Evolutionary conservation across 1,284 basidiomycete species (phyloP).

Genomic region (Cryptococcus wingfieldii): DNA sequence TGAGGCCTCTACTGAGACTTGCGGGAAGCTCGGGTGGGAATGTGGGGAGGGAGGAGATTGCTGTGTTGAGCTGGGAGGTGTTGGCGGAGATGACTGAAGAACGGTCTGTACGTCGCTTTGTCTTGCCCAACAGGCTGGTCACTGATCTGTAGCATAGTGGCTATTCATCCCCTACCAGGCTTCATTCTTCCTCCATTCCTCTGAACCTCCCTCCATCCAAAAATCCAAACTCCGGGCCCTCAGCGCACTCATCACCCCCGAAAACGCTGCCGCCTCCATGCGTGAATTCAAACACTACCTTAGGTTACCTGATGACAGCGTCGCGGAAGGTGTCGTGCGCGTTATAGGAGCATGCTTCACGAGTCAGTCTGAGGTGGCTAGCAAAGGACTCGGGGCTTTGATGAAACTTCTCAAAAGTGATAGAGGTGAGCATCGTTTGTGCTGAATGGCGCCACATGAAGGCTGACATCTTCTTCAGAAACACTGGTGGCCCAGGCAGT

Average conservation of each 20-base stretch:
- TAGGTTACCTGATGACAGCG: constrained; percentile 63
- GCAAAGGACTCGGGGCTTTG: constrained; percentile 67
- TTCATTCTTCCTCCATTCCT: constrained; percentile 64
- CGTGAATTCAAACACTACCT: constrained; percentile 80
- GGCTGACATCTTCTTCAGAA: constrained; percentile 50
- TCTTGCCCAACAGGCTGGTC: background rate
- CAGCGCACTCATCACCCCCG: constrained; percentile 58
- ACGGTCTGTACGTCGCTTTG: constrained; percentile 57
- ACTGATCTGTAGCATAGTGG: constrained; percentile 48
- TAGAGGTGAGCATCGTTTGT: constrained; percentile 56
- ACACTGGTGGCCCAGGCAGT: constrained; percentile 70
- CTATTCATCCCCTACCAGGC: constrained; percentile 60
- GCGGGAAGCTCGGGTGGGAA: constrained; percentile 29
- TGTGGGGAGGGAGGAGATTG: constrained; percentile 58
- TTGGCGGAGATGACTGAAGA: constrained; percentile 61
- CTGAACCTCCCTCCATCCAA: constrained; percentile 64
- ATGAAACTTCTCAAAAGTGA: constrained; percentile 64
- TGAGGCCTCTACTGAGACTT: constrained; percentile 39
- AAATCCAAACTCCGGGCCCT: constrained; percentile 69
- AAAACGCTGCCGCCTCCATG: constrained; percentile 66
- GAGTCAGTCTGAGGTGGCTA: constrained; percentile 61
- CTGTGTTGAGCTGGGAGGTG: constrained; percentile 68
- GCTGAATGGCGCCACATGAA: background rate
- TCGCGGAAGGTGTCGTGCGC: constrained; percentile 66
- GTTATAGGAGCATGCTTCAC: constrained; percentile 73